These are phyloP conservation scores for Sutorius eximius DNA, from an alignment of 1,284 basidiomycete genomes.

Conservation along the genomic window DNA sequence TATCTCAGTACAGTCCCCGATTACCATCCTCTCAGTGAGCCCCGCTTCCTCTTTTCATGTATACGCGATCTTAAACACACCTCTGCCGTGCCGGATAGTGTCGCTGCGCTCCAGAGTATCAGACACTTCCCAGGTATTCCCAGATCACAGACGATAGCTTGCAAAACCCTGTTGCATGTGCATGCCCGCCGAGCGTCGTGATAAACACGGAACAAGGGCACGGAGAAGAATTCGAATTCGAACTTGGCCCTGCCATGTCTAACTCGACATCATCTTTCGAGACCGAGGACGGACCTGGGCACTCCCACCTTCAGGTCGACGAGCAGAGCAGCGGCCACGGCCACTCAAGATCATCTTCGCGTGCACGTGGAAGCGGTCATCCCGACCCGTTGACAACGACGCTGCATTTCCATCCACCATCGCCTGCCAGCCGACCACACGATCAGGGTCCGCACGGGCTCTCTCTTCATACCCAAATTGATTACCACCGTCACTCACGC, in stretches of 20 bases:
- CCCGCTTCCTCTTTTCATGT: not conserved
- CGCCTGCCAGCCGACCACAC: not conserved
- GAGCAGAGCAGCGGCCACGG: constrained; percentile 8
- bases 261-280: constrained; percentile 37
- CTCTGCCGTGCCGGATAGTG: constrained; percentile 47
- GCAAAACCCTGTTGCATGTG: constrained; percentile 41
- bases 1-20: constrained; percentile 85
- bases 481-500: not conserved
- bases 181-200: constrained; percentile 37
- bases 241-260: constrained; percentile 29
- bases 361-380: not conserved
- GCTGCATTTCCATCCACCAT: not conserved
- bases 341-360: constrained; percentile 4
- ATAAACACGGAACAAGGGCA: not conserved
- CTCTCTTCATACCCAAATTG: not conserved
- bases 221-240: not conserved
- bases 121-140: constrained; percentile 71
- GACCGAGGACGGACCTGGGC: constrained; percentile 31
- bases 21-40: constrained; percentile 75
- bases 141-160: constrained; percentile 39
- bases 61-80: not conserved
- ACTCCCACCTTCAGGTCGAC: constrained; percentile 18
- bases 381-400: not conserved
- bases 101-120: constrained; percentile 78
- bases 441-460: not conserved